These are phyloP conservation scores for Ustilago loliicola DNA, from an alignment of 1,284 basidiomycete genomes.

Conservation along the genomic window DNA sequence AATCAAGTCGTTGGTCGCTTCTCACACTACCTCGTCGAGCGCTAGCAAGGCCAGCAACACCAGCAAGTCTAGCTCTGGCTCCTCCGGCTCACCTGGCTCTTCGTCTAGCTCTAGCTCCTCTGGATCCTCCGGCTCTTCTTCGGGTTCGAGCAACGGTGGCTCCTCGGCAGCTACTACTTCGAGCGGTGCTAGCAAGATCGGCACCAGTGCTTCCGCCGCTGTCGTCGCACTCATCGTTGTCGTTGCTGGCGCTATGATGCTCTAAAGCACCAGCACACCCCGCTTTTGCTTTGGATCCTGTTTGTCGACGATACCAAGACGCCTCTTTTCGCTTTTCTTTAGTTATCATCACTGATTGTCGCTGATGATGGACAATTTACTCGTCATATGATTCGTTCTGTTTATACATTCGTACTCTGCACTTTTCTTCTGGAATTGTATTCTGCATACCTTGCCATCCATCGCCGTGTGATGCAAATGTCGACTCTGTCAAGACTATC, in stretches of 20 bases:
- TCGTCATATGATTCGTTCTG: slow-evolving; percentile 3
- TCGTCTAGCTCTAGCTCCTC: slow-evolving; percentile 19
- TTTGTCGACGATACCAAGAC: background rate
- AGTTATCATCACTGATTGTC: background rate
- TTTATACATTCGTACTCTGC: background rate
- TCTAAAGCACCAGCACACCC: slow-evolving; percentile 30
- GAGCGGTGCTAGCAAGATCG: slow-evolving; percentile 32
- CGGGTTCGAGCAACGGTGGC: slow-evolving; percentile 3
- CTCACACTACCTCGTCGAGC: slow-evolving; percentile 16
- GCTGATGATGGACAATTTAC: background rate
- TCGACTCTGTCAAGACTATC: background rate
- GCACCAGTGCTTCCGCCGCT: slow-evolving; percentile 24
- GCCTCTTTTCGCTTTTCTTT: background rate
- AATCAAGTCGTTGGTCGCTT: slow-evolving; percentile 55
- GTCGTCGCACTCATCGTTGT: slow-evolving; percentile 33
- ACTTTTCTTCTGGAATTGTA: background rate
- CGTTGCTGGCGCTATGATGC: slow-evolving; percentile 52
- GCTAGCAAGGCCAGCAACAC: slow-evolving; percentile 19
- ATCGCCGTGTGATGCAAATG: background rate
- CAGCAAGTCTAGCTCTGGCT: slow-evolving; percentile 14
- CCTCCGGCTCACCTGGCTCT: slow-evolving; percentile 14
- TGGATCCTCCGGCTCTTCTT: slow-evolving; percentile 15
- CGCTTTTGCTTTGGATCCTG: background rate
- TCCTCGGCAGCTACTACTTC: slow-evolving; percentile 19
- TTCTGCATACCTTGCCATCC: too few relatives aligned